Evolutionary conservation across 371 early-diverging fungal species (phyloP), one percentile per base, ranked within the genome.

Genomic region (Mortierella polycephala): DNA sequence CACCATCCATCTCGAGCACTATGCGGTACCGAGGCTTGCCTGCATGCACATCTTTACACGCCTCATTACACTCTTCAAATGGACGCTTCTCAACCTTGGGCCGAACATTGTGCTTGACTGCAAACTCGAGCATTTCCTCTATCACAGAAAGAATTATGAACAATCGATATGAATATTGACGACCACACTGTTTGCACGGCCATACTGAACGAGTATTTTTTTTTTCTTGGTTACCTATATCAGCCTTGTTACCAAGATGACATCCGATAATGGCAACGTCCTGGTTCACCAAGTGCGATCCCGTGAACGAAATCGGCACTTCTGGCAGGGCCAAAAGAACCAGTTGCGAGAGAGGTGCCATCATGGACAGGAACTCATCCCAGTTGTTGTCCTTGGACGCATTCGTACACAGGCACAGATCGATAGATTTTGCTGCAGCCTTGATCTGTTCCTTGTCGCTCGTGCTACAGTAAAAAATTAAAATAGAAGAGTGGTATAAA

Each of bases 261-360:
- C 90, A 92, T 10, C 92, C 94, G 13, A 82, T 83, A 20, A 95
- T 69, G 5, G 76, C 65, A 5, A 88, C 75, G 62, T 90, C 82
- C 39, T 76, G 73, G 21, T 30, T 23, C 54, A 91, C 69, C 57
- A 95, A 61, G 39, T 79, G 65, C 16, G 65, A 39, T 2, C 86
- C 74, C 18, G 71, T 53, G 44, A 89, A 64, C 9, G 75, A 9
- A 16, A 91, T 68, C 2, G 86, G 84, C 18, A 74, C 82, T 60
- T 92, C 90, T 1, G 95, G 94, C 0, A 90, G 7, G 18, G 88
- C 92, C 44, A 95, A 75, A 57, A 94, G 52, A n/a, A 92, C 75
- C 14, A 89, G 30, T 45, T 55, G 55, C 1, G 56, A 55, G n/a
- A 55, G 54, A 8, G 55, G 55, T 4, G 54, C 64, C 56, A 63